These are phyloP conservation scores for Aspergillus mulundensis DNA, from an alignment of 495 filamentous ascomycete species.

Conservation along the genomic window DNA sequence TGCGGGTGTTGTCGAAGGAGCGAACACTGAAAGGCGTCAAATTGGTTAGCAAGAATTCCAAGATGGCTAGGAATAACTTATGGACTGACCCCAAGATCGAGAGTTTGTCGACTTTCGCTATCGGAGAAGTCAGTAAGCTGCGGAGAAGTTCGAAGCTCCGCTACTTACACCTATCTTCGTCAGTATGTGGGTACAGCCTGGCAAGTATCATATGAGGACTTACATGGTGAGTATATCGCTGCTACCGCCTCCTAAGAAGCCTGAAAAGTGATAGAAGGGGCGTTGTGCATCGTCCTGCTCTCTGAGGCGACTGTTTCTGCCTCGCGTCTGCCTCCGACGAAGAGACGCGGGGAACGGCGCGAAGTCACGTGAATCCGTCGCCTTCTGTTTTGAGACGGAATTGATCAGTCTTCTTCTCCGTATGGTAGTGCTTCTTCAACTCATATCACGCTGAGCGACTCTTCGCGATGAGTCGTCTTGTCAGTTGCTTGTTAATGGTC, in stretches of 20 bases:
- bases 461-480: no score
- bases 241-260: not conserved
- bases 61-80: not conserved
- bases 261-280: not conserved
- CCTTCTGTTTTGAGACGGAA: not conserved
- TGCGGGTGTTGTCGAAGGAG: slow-evolving; percentile 76
- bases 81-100: slow-evolving; percentile 66
- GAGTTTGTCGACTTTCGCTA: slow-evolving; percentile 81
- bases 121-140: slow-evolving; percentile 6
- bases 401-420: not conserved
- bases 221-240: not conserved
- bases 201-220: not conserved
- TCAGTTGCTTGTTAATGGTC: no score
- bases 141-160: not conserved
- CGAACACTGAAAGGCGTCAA: slow-evolving; percentile 58
- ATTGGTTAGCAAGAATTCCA: not conserved
- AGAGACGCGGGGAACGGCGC: slow-evolving; percentile 28
- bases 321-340: slow-evolving; percentile 3
- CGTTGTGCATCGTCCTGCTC: not conserved
- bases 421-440: no score
- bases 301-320: not conserved
- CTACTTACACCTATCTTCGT: slow-evolving; percentile 1
- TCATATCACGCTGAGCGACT: no score
- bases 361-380: slow-evolving; percentile 25
- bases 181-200: not conserved